Base-by-base conservation (phyloP, 805 yeast species). In the Wickerhamomyces bovis region DNA sequence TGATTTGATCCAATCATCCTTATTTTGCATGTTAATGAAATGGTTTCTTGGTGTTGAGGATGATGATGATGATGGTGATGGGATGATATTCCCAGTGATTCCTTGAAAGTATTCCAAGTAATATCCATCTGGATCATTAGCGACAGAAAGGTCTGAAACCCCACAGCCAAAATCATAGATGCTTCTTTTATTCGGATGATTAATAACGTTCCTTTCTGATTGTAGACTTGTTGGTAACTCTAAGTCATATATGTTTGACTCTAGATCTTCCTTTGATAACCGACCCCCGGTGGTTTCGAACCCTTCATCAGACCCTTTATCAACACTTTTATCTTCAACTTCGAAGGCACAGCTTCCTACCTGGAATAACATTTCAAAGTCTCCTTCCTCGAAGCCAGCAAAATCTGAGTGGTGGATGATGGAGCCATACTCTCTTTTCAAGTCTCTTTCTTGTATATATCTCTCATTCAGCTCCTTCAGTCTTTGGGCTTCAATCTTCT, bases 391-490 rank as follows among this genome's bases (percentile, higher is more conserved):
- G 25, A 54, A 43, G 3, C 23, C 31, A 7, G 44, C 42, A 45
- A 53, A 54, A 31, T 51, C 58, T 18, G 20, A 36, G 28, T 54
- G 58, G 18, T 44, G 22, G 21, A 54, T 48, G 2, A 50, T 46
- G 20, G 42, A 43, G 33, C 51, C 56, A 39, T 45, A 51, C 10
- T 20, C 7, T 15, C 50, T 44, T 18, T 28, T 42, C 26, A 23
- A 12, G 4, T 6, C 22, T 33, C 22, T 33, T 26, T 26, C 20
- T 19, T 23, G 22, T 35, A 13, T 19, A 12, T 19, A 41, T 7
- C 28, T 15, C 28, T 15, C 21, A 36, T 22, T 4, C 30, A 33
- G 30, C 4, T 18, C 28, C 36, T 33, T 33, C 36, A 33, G 20
- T 16, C n/a, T 33, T 20, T 16, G 20, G 4, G 36, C 36, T 33